phyloP scores from a whole-genome alignment of 202 grass and related monocot genomes.

The Carex arenaria region DNA sequence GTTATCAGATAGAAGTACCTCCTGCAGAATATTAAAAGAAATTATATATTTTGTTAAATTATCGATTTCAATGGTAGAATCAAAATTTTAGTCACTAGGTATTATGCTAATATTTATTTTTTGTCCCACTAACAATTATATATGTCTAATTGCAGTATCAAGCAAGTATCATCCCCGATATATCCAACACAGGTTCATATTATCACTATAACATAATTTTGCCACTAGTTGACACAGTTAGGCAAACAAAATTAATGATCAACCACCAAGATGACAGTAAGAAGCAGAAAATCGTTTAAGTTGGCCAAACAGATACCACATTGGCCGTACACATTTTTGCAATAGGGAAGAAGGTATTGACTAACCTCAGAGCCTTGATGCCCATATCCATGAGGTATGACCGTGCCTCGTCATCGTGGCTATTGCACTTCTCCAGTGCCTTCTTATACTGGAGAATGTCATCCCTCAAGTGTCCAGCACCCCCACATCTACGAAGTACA shows the following conservation, averaged over 20 bases:
- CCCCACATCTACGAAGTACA: slow-evolving; percentile 54
- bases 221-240: neutral
- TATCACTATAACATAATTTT: neutral
- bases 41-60: slow-evolving; percentile 6
- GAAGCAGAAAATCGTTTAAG: neutral
- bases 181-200: neutral
- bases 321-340: neutral
- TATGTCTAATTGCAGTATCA: neutral
- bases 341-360: neutral
- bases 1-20: slow-evolving; percentile 95
- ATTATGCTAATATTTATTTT: neutral
- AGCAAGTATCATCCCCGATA: neutral
- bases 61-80: neutral
- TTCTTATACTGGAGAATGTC: slow-evolving; percentile 76
- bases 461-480: slow-evolving; percentile 84
- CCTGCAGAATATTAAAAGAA: slow-evolving; percentile 47
- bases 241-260: neutral
- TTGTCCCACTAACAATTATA: neutral
- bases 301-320: neutral
- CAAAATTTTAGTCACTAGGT: slow-evolving; percentile 4
- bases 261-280: slow-evolving; percentile 12
- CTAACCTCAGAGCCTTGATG: slow-evolving; percentile 92
- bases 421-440: slow-evolving; percentile 57
- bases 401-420: slow-evolving; percentile 55
- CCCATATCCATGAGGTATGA: slow-evolving; percentile 86